Evolutionary conservation across 2,329 filamentous ascomycete species (phyloP).

Genomic region (Botrytis squamosa): DNA sequence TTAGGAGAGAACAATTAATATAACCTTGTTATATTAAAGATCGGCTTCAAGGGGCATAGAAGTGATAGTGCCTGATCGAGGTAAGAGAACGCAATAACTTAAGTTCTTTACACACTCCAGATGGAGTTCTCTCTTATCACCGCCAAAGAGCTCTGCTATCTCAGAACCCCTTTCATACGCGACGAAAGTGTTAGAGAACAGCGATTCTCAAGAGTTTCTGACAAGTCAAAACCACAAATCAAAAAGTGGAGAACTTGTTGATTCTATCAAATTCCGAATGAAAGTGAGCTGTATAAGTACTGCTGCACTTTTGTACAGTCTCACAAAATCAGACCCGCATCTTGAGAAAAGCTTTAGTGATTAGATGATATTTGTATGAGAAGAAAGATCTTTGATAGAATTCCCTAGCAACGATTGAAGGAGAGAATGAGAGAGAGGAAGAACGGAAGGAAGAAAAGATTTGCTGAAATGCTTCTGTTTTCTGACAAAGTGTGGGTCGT

Average conservation of each 20-base stretch:
- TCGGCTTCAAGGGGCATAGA: background rate
- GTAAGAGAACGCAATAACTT: background rate
- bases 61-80: background rate
- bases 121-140: background rate
- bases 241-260: background rate
- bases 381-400: background rate
- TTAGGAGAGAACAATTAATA: background rate
- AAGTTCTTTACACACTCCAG: background rate
- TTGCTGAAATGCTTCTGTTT: background rate
- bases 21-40: background rate
- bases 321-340: conserved; percentile 6
- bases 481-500: background rate
- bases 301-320: conserved; percentile 9
- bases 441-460: background rate
- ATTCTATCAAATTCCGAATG: background rate
- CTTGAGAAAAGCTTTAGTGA: background rate
- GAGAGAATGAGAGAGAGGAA: background rate
- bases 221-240: background rate
- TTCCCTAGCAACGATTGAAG: background rate
- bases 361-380: background rate
- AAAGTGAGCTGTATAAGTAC: conserved; percentile 5
- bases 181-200: background rate
- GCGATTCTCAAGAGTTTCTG: background rate
- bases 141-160: background rate
- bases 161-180: background rate